phyloP scores from a whole-genome alignment of 257 asterid genomes.

The Galeopsis tetrahit region DNA sequence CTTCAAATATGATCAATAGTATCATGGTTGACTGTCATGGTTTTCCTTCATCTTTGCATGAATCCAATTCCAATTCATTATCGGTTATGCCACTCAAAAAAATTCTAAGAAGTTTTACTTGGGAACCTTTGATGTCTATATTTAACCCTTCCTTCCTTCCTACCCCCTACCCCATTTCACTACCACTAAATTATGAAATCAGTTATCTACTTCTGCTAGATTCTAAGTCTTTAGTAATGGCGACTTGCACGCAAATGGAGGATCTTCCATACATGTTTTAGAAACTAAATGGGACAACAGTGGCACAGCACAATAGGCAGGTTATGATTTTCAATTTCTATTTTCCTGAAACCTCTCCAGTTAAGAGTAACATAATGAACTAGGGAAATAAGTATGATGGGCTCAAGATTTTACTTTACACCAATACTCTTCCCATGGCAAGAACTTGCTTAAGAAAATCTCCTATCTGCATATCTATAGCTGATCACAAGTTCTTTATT shows the following conservation, averaged over 20 bases:
- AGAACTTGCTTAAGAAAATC: not conserved
- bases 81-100: slow-evolving; percentile 1
- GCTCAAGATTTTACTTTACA: not conserved
- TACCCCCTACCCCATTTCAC: not conserved
- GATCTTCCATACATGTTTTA: slow-evolving; percentile 14
- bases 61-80: not conserved
- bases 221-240: not conserved
- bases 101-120: not conserved
- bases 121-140: not conserved
- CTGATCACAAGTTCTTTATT: not conserved
- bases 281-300: not conserved
- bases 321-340: not conserved
- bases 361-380: slow-evolving; percentile 18
- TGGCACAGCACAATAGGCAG: not conserved
- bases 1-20: not conserved
- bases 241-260: not conserved
- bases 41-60: not conserved
- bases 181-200: not conserved
- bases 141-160: not conserved
- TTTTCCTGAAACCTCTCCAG: not conserved
- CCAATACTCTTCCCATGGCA: not conserved
- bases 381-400: slow-evolving; percentile 6
- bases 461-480: not conserved
- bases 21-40: not conserved
- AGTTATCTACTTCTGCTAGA: not conserved